Evolutionary conservation across 257 asterid genomes (phyloP), one percentile per base, ranked within the genome.

Genomic region (Nyctanthes arbortristis): DNA sequence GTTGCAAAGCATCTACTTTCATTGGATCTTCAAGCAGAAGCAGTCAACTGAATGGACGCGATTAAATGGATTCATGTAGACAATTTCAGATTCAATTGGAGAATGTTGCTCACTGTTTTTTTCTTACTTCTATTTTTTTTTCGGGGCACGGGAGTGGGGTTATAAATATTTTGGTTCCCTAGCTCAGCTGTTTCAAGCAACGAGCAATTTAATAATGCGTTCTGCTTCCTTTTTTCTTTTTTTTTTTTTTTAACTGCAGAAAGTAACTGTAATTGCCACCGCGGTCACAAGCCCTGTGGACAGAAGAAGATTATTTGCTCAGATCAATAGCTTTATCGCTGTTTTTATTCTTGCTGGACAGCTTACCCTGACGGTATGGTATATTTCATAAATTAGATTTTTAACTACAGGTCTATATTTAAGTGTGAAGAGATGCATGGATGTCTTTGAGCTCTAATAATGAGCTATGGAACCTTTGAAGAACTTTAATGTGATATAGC

Each of bases 311-410:
- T 81, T 89, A 81, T 88, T 94, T 81, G 99, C 95, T 47, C 90
- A 89, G 78, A 88, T 94, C 80, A 91, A 94, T 82, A 91, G 97
- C 84, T 86, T 91, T 49, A 94, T 94, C 77, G 99, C 99, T 67
- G 72, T 94, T 81, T 94, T 94, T 72, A 94, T 94, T 82, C 97
- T 93, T 76, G 88, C 80, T 22, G 97, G 99, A 54, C 99, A 93
- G 71, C 96, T 93, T 65, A 89, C 92, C 65, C 67, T 89, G 52
- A 93, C 97, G 90, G 98, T 93, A 84, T 72, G 79, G 20, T 18
- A 54, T 79, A 40, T 36, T 67, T 75, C 61, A 45, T 31, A 36
- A 60, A 56, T 62, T 28, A 7, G 40, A 31, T 18, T 57, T 52
- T 52, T 45, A 39, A 10, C 32, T 18, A 32, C 6, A 20, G 5